These are phyloP conservation scores for Candida sphagnicola DNA, from an alignment of 805 yeast species.

Conservation along the genomic window DNA sequence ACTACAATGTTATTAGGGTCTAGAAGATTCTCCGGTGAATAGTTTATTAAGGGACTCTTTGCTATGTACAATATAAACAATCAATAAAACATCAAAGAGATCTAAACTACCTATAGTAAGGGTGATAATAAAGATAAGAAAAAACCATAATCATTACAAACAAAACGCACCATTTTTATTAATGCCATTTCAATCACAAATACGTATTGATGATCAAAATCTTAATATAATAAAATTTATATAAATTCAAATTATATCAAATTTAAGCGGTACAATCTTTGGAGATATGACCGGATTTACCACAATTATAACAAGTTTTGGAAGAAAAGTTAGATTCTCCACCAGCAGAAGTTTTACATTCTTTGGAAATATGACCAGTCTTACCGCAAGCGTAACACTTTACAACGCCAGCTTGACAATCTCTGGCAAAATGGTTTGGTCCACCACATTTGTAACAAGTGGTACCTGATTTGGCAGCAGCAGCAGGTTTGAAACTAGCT, in stretches of 20 bases:
- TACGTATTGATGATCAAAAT: background rate
- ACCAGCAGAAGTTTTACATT: constrained; percentile 59
- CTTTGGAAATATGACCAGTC: constrained; percentile 84
- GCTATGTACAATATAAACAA: constrained; percentile 4
- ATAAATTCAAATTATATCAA: too few relatives aligned
- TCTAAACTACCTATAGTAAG: constrained; percentile 4
- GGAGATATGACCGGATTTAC: constrained; percentile 82
- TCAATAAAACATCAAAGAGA: constrained; percentile 2
- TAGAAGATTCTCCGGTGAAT: background rate
- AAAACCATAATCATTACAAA: constrained; percentile 7
- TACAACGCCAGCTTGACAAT: constrained; percentile 67
- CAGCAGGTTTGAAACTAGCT: constrained; percentile 19
- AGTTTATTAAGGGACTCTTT: constrained; percentile 1
- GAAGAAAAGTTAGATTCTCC: constrained; percentile 40
- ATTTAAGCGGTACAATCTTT: constrained; percentile 53
- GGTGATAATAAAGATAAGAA: constrained; percentile 8
- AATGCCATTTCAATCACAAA: background rate
- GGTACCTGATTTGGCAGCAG: constrained; percentile 28
- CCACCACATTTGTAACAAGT: constrained; percentile 91
- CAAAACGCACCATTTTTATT: background rate
- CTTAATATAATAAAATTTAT: too few relatives aligned
- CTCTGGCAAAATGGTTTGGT: constrained; percentile 90
- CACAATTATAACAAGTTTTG: constrained; percentile 71
- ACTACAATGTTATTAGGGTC: too few relatives aligned
- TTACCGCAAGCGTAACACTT: constrained; percentile 94